Evolutionary conservation across 345 rosid species (phyloP).

Genomic region (Syzygium oleosum): DNA sequence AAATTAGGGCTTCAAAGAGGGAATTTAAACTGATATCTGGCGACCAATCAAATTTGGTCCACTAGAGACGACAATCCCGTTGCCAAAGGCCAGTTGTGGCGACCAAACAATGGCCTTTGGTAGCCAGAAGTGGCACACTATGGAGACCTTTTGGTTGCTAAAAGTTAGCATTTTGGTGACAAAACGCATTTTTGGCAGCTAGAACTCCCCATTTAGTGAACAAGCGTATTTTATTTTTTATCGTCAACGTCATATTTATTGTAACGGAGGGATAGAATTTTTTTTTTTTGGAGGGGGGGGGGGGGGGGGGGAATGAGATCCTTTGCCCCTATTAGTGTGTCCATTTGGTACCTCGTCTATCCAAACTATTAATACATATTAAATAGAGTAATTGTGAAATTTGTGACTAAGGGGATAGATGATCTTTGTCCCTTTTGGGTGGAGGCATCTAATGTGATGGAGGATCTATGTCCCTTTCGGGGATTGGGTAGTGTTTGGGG

Average conservation of each 20-base stretch:
- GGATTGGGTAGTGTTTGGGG: too few species aligned
- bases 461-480: too few species aligned
- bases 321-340: neutral
- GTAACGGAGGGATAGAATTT: neutral
- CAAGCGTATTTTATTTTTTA: neutral
- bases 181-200: neutral
- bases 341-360: neutral
- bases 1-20: neutral
- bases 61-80: neutral
- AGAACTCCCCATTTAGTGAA: neutral
- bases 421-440: neutral
- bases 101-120: neutral
- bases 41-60: neutral
- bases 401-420: neutral
- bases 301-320: neutral
- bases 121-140: neutral
- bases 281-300: too few species aligned
- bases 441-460: neutral
- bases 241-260: neutral
- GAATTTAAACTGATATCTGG: neutral
- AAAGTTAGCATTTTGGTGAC: neutral
- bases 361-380: neutral
- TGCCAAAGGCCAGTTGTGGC: neutral
- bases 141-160: neutral
- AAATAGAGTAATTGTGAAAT: neutral